Evolutionary conservation across 495 filamentous ascomycete genomes (phyloP).

Genomic region (Lophiotrema nucula): DNA sequence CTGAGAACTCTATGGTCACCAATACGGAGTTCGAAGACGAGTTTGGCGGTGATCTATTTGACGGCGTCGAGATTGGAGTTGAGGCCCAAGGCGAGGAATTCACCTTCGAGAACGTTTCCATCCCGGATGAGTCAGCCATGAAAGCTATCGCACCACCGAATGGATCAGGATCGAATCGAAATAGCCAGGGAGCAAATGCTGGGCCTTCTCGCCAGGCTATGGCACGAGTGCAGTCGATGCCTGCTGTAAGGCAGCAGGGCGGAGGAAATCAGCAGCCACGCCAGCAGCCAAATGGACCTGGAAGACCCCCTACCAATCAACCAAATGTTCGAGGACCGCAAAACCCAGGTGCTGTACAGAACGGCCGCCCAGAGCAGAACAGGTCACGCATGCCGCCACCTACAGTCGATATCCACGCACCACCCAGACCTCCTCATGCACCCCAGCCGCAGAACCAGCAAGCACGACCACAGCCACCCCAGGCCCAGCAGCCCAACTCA

Average conservation of each 20-base stretch:
- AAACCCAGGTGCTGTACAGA: constrained; percentile 20
- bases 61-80: constrained; percentile 40
- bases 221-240: constrained; percentile 37
- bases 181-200: constrained; percentile 10
- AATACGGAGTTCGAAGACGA: constrained; percentile 55
- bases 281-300: constrained; percentile 27
- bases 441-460: constrained; percentile 6
- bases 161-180: constrained; percentile 18
- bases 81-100: constrained; percentile 26
- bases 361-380: constrained; percentile 10
- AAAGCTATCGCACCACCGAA: constrained; percentile 3
- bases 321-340: constrained; percentile 32
- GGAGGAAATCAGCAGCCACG: constrained; percentile 25
- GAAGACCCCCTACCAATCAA: constrained; percentile 7
- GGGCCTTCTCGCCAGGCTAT: constrained; percentile 26
- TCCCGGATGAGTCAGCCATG: neutral
- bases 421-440: constrained; percentile 13
- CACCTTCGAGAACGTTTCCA: constrained; percentile 10
- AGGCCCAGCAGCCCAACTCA: constrained; percentile 2
- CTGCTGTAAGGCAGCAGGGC: constrained; percentile 32
- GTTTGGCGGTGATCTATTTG: constrained; percentile 59
- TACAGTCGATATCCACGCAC: constrained; percentile 23
- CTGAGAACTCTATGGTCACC: constrained; percentile 18
- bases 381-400: constrained; percentile 18
- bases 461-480: neutral